Base-by-base conservation (phyloP, 2,329 filamentous ascomycete genomes). In the Colletotrichum limetticola region DNA sequence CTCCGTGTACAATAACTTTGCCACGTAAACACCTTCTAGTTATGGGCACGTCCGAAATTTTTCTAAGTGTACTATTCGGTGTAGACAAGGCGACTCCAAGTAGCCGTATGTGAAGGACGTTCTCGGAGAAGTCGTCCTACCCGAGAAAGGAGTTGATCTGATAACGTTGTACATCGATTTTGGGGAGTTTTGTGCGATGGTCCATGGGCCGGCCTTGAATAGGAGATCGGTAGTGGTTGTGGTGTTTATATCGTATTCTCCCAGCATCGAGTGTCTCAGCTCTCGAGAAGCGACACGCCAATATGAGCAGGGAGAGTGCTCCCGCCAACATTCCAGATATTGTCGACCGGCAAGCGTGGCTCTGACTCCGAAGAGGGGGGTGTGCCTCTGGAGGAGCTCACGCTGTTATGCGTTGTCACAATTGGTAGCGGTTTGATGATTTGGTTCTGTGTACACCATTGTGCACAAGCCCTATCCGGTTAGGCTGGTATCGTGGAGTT, bases 401-500 rank as follows among this genome's bases (percentile, higher is more conserved):
- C 11, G 52, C 5, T 19, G 11, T 37, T n/a, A 28, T 11, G n/a
- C 42, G 42, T n/a, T 49, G 42, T n/a, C 19, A 49, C 22, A n/a
- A 49, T 22, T n/a, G 42, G 42, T 19, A 9, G 42, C 8, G 19
- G 19, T n/a, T 26, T 5, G 46, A 9, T 37, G 22, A 5, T 55
- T 3, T 32, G 52, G n/a, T 55, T 30, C 16, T 30, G n/a, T 28
- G 19, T 64, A 52, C 24, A 35, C n/a, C 16, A 26, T 46, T 22
- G 5, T 37, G n/a, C 19, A 16, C 30, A 46, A 6, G n/a, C 2
- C 37, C 16, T 42, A 19, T 2, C 30, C 12, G 30, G 22, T 71
- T 61, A 71, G n/a, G 22, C 28, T n/a, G 56, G 30, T 32, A 30
- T n/a, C n/a, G 66, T 53, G 19, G 56, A 56, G 61, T 58, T 73